Evolutionary conservation across 176 grass and related monocot species (phyloP), one percentile per base, ranked within the genome.

Genomic region (Oryza punctata): DNA sequence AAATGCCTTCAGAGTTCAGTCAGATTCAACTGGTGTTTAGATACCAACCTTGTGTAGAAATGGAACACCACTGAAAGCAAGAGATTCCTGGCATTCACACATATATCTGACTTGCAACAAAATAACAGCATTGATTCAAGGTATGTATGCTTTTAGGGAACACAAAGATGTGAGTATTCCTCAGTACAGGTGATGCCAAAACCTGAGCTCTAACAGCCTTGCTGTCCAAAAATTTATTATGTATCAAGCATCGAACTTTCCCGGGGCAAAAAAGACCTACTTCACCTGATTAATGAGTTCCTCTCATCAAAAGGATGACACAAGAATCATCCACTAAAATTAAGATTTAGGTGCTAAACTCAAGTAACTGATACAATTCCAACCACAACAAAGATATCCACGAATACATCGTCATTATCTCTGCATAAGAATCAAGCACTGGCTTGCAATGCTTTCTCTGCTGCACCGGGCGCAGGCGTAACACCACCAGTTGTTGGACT

Each of bases 401-500:
- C 25, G 68, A 90, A 87, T 84, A 77, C 76, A 70, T 72, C 26
- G 65, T 60, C 65, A 88, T 82, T 67, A 81, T 85, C 70, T n/a
- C 52, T 2, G 33, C 16, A 82, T 27, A 59, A 44, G 77, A 84
- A 84, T 97, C 87, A 97, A 38, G 91, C 63, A 63, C 32, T 70
- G 69, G 81, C 84, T 81, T 94, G 90, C 45, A 67, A 67, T 43
- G 78, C 80, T 44, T 33, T 41, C 71, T 81, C 88, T 7, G 63
- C 27, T 14, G 83, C 73, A 15, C 86, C 52, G 2, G 89, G 80
- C 29, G 85, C 72, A 32, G 94, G 94, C 46, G 90, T 64, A 16
- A 89, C 92, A 83, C 96, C 93, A 70, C 96, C 96, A 3, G 91
- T 99, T 9, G 96, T 99, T 78, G 96, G 96, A 66, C 96, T 99